Evolutionary conservation across 2,329 filamentous ascomycete species (phyloP).

Genomic region (Ophiostoma sp.): DNA sequence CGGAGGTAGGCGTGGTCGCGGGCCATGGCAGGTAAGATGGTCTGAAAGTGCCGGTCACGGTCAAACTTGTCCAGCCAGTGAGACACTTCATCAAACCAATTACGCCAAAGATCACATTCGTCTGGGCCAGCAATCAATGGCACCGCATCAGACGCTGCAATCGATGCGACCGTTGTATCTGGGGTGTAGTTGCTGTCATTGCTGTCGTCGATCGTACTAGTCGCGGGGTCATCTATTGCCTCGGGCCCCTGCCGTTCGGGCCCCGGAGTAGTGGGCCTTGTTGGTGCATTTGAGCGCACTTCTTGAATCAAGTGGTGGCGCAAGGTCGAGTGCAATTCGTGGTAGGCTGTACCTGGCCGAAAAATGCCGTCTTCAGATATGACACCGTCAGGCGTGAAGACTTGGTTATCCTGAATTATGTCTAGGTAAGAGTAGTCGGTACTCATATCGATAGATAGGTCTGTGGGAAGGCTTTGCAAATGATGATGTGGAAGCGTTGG

Average conservation of each 20-base stretch:
- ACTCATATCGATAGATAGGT: background rate
- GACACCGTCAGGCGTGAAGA: background rate
- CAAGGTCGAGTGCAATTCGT: constrained; percentile 8
- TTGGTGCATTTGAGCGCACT: constrained; percentile 3
- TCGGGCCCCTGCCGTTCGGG: background rate
- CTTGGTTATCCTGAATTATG: background rate
- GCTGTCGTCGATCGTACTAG: background rate
- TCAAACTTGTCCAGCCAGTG: constrained; percentile 15
- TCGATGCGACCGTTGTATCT: background rate
- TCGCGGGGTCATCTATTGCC: background rate
- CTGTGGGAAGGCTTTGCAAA: too few species aligned
- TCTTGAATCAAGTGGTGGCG: background rate
- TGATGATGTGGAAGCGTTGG: too few species aligned
- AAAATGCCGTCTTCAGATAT: constrained; percentile 2
- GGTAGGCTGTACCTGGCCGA: background rate
- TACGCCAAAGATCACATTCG: background rate
- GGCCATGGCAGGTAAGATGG: constrained; percentile 2
- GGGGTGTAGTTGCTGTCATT: background rate
- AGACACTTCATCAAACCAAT: constrained; percentile 2
- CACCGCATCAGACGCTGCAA: background rate
- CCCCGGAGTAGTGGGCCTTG: background rate
- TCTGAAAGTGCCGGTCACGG: background rate
- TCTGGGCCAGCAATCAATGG: background rate
- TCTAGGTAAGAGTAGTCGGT: background rate
- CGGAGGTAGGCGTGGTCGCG: background rate